Conservation (phyloP, 495 filamentous ascomycete species). For the Chlorociboria aeruginascens region DNA sequence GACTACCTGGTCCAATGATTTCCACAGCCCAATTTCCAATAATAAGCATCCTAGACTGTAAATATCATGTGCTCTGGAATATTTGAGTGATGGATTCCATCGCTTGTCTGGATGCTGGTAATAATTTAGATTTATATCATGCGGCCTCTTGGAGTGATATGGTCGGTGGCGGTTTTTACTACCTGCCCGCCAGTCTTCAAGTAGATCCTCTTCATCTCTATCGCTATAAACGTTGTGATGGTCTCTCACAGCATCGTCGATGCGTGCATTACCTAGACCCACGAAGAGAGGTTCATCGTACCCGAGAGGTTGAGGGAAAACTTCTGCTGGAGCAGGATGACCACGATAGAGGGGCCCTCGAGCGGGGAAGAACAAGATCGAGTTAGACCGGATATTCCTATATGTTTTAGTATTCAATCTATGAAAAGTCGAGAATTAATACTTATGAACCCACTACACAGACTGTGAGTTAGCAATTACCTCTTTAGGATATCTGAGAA, state of each 20-base stretch:
- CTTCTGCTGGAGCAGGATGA: conserved; percentile 9
- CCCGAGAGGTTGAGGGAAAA: conserved; percentile 13
- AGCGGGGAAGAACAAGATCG: conserved; percentile 19
- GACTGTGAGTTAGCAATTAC: too few relatives aligned
- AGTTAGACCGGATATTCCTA: conserved; percentile 18
- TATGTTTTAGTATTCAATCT: not conserved
- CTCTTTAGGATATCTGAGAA: too few relatives aligned
- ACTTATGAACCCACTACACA: conserved; percentile 13
- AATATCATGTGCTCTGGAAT: conserved; percentile 38
- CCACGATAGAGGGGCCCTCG: conserved; percentile 7
- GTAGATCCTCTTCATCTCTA: not conserved
- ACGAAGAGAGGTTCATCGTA: conserved; percentile 14
- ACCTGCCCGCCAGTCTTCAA: not conserved
- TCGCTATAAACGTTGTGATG: not conserved
- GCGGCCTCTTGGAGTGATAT: not conserved
- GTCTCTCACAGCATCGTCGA: conserved; percentile 5
- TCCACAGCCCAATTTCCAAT: conserved; percentile 50
- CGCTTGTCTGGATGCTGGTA: conserved; percentile 20
- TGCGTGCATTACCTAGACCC: conserved; percentile 8
- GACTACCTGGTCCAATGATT: conserved; percentile 25
- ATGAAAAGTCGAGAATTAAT: not conserved
- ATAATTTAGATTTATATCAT: conserved; percentile 13
- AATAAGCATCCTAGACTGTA: conserved; percentile 52
- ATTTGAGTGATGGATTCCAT: conserved; percentile 8
- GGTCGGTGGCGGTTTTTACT: not conserved